These are phyloP conservation scores for Botrytis squamosa DNA, from an alignment of 2,329 filamentous ascomycete species.

Conservation along the genomic window DNA sequence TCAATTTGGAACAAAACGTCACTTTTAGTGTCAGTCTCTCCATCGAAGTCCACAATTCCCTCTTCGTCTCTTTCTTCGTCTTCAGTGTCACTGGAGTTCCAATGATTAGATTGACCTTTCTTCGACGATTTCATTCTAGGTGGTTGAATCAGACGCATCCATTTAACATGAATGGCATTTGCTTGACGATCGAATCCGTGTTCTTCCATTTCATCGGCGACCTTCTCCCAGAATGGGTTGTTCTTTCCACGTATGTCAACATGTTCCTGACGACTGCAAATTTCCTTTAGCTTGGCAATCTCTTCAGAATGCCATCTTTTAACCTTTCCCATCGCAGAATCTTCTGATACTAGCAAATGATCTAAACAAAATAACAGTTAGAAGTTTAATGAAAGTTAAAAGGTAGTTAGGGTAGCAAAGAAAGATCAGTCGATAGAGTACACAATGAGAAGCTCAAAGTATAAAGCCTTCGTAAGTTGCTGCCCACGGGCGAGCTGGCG, in stretches of 20 bases:
- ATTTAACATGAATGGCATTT: neutral
- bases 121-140: too few species aligned
- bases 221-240: neutral
- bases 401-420: neutral
- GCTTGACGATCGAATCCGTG: slow-evolving; percentile 6
- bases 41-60: neutral
- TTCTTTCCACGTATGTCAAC: too few species aligned
- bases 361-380: neutral
- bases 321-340: neutral
- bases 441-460: too few species aligned
- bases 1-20: neutral
- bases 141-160: neutral
- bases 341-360: neutral
- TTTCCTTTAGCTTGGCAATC: neutral
- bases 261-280: neutral
- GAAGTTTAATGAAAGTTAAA: neutral
- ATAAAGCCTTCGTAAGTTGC: too few species aligned
- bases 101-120: neutral
- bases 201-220: neutral
- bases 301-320: neutral
- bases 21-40: too few species aligned
- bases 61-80: neutral
- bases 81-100: neutral
- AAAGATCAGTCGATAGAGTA: neutral
- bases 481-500: too few species aligned